Conservation (phyloP, 257 asterid species). For the Rehmannia glutinosa region DNA sequence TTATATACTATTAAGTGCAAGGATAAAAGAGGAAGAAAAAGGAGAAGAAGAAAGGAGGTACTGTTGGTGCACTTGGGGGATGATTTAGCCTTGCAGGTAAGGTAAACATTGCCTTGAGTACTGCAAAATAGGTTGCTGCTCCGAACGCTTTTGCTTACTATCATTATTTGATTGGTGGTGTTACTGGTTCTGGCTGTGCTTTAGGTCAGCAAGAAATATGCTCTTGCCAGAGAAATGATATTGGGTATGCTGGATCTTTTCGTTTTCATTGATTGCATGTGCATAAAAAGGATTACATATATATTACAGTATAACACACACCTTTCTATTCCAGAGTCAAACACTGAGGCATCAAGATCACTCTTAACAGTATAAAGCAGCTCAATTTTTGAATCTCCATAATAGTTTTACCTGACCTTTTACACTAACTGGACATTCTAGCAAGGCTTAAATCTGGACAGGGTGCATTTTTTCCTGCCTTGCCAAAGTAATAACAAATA, state of each 20-base stretch:
- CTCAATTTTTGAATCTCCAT: not conserved
- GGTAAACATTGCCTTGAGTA: not conserved
- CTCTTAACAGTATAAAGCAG: not conserved
- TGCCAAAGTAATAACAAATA: not conserved
- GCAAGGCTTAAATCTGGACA: not conserved
- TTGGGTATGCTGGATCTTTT: not conserved
- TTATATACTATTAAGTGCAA: not conserved
- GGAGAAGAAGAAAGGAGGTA: not conserved
- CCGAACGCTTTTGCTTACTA: not conserved
- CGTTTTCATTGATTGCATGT: not conserved
- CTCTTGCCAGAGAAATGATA: not conserved
- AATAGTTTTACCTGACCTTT: not conserved
- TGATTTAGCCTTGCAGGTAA: not conserved
- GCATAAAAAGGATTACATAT: not conserved
- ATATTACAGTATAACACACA: not conserved
- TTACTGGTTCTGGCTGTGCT: not conserved
- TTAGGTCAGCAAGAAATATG: not conserved
- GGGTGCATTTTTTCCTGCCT: not conserved
- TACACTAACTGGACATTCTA: not conserved
- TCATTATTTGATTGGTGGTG: not conserved
- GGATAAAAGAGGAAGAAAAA: not conserved
- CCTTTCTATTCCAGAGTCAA: not conserved
- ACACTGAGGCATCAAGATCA: not conserved
- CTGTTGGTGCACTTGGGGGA: not conserved
- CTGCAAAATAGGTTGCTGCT: not conserved